These are phyloP conservation scores for Trebouxia sp. DNA, from an alignment of 139 green algal genomes.

Conservation along the genomic window DNA sequence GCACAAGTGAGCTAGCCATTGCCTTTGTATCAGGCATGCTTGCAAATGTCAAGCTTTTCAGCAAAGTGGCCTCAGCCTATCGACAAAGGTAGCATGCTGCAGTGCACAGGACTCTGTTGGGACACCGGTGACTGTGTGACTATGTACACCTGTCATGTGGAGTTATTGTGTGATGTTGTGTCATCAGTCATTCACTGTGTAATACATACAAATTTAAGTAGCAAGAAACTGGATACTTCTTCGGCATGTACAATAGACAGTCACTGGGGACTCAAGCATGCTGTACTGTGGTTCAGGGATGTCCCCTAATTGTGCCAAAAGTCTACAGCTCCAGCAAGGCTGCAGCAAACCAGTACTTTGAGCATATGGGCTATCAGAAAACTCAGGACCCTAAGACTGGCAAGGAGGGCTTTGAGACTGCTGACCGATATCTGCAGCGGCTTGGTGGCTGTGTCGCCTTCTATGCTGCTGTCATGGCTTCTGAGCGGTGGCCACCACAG, in stretches of 20 bases:
- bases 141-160: no score
- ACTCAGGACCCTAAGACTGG: slow-evolving; percentile 18
- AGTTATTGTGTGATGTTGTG: no score
- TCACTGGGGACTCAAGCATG: not conserved
- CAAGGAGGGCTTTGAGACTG: slow-evolving; percentile 36
- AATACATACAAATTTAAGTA: not conserved
- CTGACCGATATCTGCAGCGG: slow-evolving; percentile 50
- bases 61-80: no score
- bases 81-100: no score
- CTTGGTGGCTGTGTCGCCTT: slow-evolving; percentile 62
- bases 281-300: slow-evolving; percentile 34
- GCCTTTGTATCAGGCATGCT: no score
- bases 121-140: no score
- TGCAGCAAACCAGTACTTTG: slow-evolving; percentile 38
- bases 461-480: slow-evolving; percentile 69
- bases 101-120: no score
- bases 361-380: slow-evolving; percentile 49
- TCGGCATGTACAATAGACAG: not conserved
- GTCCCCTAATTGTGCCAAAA: slow-evolving; percentile 54
- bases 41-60: no score
- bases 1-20: no score
- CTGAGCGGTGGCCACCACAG: slow-evolving; percentile 39
- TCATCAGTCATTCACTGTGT: no score
- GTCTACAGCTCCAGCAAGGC: slow-evolving; percentile 38
- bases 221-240: not conserved